Evolutionary conservation across 2,329 filamentous ascomycete genomes (phyloP), one percentile per base, ranked within the genome.

Genomic region (Metarhizium rileyi): DNA sequence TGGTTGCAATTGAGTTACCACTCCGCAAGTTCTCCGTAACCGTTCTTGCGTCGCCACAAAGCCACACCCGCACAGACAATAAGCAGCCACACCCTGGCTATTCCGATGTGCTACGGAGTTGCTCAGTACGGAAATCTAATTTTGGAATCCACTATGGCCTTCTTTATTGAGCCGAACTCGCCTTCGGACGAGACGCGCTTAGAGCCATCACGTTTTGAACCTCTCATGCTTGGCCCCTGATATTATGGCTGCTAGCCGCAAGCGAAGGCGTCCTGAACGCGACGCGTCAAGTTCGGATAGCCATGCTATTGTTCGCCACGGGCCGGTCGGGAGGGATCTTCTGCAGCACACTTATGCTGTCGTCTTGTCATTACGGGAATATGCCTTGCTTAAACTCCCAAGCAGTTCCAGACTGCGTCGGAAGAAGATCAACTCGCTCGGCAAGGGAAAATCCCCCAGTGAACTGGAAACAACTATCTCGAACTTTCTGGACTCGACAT

Each of bases 361-460:
- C 44, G 76, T 90, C 12, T 65, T 80, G 49, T 82, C 82, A 0
- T 70, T 95, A 50, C 81, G 88, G 58, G 74, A 84, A 51, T 87
- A 88, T 68, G 70, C 90, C 36, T 70, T 90, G 44, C 70, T 71
- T 20, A 78, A 73, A 52, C 75, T 94, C 10, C 84, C 87, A 0
- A 56, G 65, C n/a, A 74, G 79, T 10, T 91, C 87, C 5, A 85
- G 75, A 49, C 63, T 82, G 48, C 70, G 81, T 43, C 70, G 77
- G 27, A 79, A 72, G 59, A 83, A 81, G 58, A 74, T 84, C 44
- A 61, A 69, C 2, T 66, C 64, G 4, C 53, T 80, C 22, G 74
- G 74, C 4, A 57, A 61, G 30, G 54, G 56, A 20, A 51, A 51
- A 5, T 54, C 61, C 5, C 20, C 50, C 20, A 47, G 53, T 22